Conservation (phyloP, 2,329 filamentous ascomycete species). For the Aspergillus carbonarius region DNA sequence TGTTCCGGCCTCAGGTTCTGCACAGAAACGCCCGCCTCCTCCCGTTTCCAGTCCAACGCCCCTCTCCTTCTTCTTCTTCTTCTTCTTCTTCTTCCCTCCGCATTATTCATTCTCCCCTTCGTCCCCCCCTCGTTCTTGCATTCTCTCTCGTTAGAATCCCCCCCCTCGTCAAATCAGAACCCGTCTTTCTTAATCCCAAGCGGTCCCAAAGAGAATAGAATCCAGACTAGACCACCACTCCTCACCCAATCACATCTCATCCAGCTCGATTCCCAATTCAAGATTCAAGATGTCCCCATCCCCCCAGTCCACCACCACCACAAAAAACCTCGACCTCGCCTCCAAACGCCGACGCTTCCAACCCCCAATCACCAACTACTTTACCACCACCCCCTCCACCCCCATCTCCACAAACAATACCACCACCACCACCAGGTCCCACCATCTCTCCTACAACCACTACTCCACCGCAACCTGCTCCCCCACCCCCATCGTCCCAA, state of each 20-base stretch:
- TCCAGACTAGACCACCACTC: background rate
- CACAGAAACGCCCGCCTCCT: conserved; percentile 18
- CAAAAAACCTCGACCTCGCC: conserved; percentile 21
- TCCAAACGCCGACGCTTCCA: conserved; percentile 48
- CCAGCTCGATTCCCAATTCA: background rate
- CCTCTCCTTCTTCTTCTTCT: too few species aligned
- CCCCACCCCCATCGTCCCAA: conserved; percentile 57
- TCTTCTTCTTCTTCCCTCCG: conserved; percentile 11
- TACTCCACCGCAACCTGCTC: conserved; percentile 42
- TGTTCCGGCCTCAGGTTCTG: conserved; percentile 11
- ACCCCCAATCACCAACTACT: conserved; percentile 44
- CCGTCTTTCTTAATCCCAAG: background rate
- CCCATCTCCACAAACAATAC: conserved; percentile 1
- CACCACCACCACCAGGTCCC: background rate
- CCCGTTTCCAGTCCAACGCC: background rate
- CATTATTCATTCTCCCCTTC: conserved; percentile 4
- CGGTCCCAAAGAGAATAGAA: background rate
- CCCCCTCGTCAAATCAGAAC: background rate
- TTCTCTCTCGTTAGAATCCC: background rate
- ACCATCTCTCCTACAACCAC: conserved; percentile 38
- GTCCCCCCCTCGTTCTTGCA: conserved; percentile 2
- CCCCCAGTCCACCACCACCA: conserved; percentile 13
- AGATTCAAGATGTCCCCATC: conserved; percentile 19
- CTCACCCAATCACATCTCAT: background rate
- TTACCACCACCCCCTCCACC: conserved; percentile 24